These are phyloP conservation scores for Holtermannia corniformis DNA, from an alignment of 768 basidiomycete species.

Conservation along the genomic window DNA sequence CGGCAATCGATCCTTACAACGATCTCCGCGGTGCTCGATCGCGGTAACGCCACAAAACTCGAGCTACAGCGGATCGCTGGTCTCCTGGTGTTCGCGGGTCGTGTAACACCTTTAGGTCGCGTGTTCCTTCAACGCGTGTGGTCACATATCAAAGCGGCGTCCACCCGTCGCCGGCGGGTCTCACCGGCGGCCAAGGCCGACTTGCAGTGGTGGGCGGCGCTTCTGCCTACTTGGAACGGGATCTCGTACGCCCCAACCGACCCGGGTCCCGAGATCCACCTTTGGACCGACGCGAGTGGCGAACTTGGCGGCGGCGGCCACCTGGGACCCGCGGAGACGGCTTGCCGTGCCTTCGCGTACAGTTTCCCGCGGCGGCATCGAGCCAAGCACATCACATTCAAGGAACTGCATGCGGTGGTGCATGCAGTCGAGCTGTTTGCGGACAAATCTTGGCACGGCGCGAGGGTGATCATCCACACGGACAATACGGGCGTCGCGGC, in stretches of 20 bases:
- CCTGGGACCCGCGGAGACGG: slow-evolving; percentile 2
- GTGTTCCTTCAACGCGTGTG: slow-evolving; percentile 36
- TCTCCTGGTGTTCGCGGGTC: slow-evolving; percentile 41
- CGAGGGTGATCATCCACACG: slow-evolving; percentile 35
- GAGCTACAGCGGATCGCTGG: slow-evolving; percentile 41
- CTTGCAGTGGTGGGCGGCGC: slow-evolving; percentile 40
- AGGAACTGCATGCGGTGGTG: slow-evolving; percentile 39
- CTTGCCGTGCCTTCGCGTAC: slow-evolving; percentile 29
- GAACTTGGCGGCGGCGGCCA: slow-evolving; percentile 34
- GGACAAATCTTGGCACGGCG: slow-evolving; percentile 26
- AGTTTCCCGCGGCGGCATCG: slow-evolving; percentile 27
- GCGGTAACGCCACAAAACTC: slow-evolving; percentile 10
- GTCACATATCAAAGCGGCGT: slow-evolving; percentile 17
- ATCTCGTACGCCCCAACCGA: slow-evolving; percentile 15
- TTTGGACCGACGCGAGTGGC: slow-evolving; percentile 42
- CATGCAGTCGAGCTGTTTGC: slow-evolving; percentile 38
- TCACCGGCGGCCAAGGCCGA: slow-evolving; percentile 23
- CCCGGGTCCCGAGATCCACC: slow-evolving; percentile 8
- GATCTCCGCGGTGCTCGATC: not conserved
- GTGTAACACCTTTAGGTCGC: slow-evolving; percentile 39
- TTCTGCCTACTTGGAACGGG: slow-evolving; percentile 38
- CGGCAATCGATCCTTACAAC: not conserved
- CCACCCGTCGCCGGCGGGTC: slow-evolving; percentile 24
- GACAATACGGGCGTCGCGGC: slow-evolving; percentile 35
- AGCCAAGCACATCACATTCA: slow-evolving; percentile 38